Conservation (phyloP, 1,284 basidiomycete species). For the Rhizoctonia solani region DNA sequence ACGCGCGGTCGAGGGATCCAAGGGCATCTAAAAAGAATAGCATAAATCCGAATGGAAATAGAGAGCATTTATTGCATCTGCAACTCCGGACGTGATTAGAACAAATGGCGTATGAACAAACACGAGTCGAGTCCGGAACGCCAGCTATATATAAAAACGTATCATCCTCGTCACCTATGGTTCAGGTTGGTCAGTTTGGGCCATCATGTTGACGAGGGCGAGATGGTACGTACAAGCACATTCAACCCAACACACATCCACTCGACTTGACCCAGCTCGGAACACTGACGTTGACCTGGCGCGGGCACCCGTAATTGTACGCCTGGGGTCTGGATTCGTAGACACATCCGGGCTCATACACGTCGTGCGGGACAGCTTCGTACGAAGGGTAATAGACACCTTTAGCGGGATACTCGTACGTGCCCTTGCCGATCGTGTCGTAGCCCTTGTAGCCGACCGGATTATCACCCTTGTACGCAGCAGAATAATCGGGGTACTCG, state of each 20-base stretch:
- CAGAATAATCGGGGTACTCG: neutral
- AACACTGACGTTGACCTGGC: slow-evolving; percentile 1
- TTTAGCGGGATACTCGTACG: neutral
- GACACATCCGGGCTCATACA: slow-evolving; percentile 7
- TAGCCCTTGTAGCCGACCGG: neutral
- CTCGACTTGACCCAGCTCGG: slow-evolving; percentile 10
- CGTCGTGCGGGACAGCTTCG: slow-evolving; percentile 18
- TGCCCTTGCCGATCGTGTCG: neutral
- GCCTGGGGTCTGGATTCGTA: neutral
- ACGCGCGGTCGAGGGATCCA: no score
- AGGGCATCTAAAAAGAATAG: no score
- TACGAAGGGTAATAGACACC: neutral
- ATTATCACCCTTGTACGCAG: neutral
- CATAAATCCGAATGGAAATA: no score
- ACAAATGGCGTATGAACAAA: no score
- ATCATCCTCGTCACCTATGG: no score
- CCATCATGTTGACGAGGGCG: no score
- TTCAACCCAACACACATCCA: slow-evolving; percentile 21
- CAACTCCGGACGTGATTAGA: no score
- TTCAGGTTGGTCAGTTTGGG: no score
- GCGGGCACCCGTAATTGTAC: neutral
- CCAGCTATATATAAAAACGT: no score
- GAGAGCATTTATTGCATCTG: no score
- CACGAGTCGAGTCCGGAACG: no score
- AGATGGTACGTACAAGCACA: slow-evolving; percentile 1